Percentiles rank a stretch among this genome's conserved stretches.
phyloP scores from a whole-genome alignment of 495 filamentous ascomycete species.

The Sordaria brevicollis region DNA sequence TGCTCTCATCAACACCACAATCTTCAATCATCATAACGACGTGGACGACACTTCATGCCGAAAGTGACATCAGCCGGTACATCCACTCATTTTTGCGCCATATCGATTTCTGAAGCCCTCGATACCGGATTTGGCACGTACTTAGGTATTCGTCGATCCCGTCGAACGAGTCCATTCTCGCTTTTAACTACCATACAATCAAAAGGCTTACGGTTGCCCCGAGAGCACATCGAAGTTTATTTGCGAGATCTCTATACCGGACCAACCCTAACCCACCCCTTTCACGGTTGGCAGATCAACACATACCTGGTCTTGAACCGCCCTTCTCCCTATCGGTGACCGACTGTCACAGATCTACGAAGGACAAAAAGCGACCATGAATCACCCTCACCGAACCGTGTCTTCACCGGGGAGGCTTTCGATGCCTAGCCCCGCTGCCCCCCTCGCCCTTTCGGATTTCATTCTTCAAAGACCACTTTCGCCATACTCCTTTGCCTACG shows the following conservation, averaged over 20 bases:
- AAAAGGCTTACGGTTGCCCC: neutral
- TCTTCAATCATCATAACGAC: neutral
- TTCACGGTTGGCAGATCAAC: neutral
- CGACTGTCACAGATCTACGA: neutral
- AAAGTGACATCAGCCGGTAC: neutral
- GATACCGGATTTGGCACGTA: neutral
- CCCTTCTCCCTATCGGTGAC: neutral
- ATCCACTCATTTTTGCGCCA: neutral
- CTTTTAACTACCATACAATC: neutral
- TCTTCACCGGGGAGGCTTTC: conserved; percentile 3
- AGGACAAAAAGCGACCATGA: conserved; percentile 7
- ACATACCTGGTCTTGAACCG: neutral
- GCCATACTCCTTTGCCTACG: conserved; percentile 10
- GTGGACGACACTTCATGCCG: neutral
- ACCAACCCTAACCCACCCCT: neutral
- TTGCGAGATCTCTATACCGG: neutral
- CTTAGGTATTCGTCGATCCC: neutral
- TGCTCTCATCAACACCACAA: neutral
- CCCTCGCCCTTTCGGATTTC: conserved; percentile 17
- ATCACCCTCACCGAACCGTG: conserved; percentile 8
- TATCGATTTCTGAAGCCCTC: neutral
- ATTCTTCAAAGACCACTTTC: conserved; percentile 10
- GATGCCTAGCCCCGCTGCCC: conserved; percentile 10
- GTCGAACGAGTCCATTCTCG: neutral
- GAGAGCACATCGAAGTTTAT: neutral